Percentiles rank a stretch among this genome's conserved stretches.
Evolutionary conservation across 164 flowering plant genomes (phyloP).

Genomic region (Magnolia kwangsiensis): DNA sequence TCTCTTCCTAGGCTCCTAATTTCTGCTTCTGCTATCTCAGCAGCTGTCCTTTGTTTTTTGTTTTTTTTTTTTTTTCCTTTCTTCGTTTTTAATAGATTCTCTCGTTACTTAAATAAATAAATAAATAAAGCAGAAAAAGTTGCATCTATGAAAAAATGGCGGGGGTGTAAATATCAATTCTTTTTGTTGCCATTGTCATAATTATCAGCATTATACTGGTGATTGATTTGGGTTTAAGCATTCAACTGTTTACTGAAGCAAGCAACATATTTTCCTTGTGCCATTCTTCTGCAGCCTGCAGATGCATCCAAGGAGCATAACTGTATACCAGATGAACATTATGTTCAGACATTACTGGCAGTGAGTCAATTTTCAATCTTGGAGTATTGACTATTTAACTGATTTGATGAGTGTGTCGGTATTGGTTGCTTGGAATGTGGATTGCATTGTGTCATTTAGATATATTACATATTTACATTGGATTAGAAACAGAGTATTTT

Average conservation of each 20-base stretch:
- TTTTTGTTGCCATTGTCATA: no score
- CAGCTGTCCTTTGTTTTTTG: no score
- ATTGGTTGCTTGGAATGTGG: not conserved
- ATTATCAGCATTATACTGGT: no score
- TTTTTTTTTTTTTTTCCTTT: no score
- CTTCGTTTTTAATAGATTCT: no score
- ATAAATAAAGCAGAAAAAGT: no score
- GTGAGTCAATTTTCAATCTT: slow-evolving; percentile 46
- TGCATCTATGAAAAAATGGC: no score
- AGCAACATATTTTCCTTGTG: not conserved
- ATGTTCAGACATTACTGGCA: slow-evolving; percentile 85
- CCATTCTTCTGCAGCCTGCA: slow-evolving; percentile 55
- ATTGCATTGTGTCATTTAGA: not conserved
- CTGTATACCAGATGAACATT: slow-evolving; percentile 98
- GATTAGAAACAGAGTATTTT: no score
- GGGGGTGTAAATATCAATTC: no score
- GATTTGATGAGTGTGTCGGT: not conserved
- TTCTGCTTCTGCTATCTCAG: no score
- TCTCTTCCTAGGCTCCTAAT: no score
- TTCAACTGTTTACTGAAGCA: not conserved
- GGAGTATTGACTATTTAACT: not conserved
- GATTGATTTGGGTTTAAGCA: not conserved
- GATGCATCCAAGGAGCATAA: slow-evolving; percentile 82
- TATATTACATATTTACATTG: not conserved
- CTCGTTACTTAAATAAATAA: no score